Percentiles rank a stretch among this genome's conserved stretches.
These are phyloP conservation scores for Wickerhamomyces hampshirensis DNA, from an alignment of 805 yeast species.

Conservation along the genomic window DNA sequence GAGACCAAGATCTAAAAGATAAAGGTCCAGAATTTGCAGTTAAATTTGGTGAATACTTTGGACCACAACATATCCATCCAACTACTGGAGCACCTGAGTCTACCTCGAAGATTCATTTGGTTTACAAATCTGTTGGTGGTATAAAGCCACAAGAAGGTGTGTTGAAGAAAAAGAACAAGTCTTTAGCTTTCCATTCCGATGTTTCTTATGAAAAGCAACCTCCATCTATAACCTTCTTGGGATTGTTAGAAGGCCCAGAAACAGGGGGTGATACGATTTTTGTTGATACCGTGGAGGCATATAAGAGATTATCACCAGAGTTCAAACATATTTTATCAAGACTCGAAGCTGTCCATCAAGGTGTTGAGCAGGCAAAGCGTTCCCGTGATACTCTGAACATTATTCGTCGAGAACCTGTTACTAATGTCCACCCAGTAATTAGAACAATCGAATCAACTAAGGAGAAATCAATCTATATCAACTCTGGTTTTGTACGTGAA, in stretches of 20 bases:
- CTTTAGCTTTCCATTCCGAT: slow-evolving; percentile 54
- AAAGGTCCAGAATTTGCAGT: slow-evolving; percentile 41
- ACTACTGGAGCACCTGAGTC: slow-evolving; percentile 62
- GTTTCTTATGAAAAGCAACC: slow-evolving; percentile 64
- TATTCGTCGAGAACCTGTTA: slow-evolving; percentile 54
- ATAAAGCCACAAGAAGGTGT: background rate
- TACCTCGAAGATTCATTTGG: slow-evolving; percentile 54
- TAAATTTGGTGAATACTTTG: slow-evolving; percentile 58
- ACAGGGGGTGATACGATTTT: slow-evolving; percentile 67
- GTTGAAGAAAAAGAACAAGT: slow-evolving; percentile 1
- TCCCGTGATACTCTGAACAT: slow-evolving; percentile 44
- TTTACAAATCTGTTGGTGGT: slow-evolving; percentile 26
- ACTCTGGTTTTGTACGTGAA: slow-evolving; percentile 50
- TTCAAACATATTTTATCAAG: slow-evolving; percentile 48
- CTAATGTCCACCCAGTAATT: slow-evolving; percentile 56
- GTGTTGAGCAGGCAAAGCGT: slow-evolving; percentile 52
- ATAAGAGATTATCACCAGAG: slow-evolving; percentile 55
- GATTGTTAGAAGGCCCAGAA: slow-evolving; percentile 46
- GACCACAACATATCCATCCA: slow-evolving; percentile 67
- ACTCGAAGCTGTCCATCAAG: slow-evolving; percentile 59
- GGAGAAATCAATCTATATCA: slow-evolving; percentile 47
- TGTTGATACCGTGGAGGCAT: slow-evolving; percentile 56
- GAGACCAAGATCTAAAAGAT: slow-evolving; percentile 58
- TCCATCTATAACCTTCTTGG: slow-evolving; percentile 56
- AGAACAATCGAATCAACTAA: slow-evolving; percentile 62